A percentile compares a stretch with the other conserved stretches of the same genome.
Conservation (phyloP, 2,329 filamentous ascomycete genomes). For the Gliomastix tumulicola region DNA sequence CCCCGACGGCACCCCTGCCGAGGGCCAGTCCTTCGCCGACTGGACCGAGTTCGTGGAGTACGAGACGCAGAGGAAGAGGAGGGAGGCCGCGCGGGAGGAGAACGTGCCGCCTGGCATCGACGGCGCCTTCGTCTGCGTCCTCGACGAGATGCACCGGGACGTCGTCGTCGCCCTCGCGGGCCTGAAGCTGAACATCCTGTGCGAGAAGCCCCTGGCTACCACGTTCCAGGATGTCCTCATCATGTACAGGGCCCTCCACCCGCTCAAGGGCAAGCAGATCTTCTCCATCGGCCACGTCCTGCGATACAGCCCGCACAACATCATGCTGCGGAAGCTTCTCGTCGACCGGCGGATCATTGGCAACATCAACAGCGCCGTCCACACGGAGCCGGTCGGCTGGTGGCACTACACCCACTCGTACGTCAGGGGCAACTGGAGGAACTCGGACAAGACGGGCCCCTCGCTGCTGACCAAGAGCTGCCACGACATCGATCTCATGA, state of each 20-base stretch:
- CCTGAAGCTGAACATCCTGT: slow-evolving; percentile 74
- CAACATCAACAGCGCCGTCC: slow-evolving; percentile 77
- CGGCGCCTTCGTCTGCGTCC: slow-evolving; percentile 58
- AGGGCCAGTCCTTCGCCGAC: slow-evolving; percentile 62
- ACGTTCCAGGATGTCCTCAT: slow-evolving; percentile 69
- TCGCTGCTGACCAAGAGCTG: slow-evolving; percentile 92
- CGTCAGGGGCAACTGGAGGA: slow-evolving; percentile 91
- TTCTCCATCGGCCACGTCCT: slow-evolving; percentile 94
- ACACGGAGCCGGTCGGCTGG: slow-evolving; percentile 92
- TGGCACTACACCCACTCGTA: slow-evolving; percentile 94
- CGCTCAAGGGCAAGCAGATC: slow-evolving; percentile 33
- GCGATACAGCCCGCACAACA: slow-evolving; percentile 89
- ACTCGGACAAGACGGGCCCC: slow-evolving; percentile 66
- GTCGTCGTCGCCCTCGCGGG: slow-evolving; percentile 69
- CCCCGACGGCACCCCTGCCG: slow-evolving; percentile 27
- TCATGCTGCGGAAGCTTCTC: slow-evolving; percentile 71
- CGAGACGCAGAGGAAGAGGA: slow-evolving; percentile 55
- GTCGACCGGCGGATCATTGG: slow-evolving; percentile 71
- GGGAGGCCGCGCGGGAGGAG: slow-evolving; percentile 37
- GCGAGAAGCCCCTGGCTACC: slow-evolving; percentile 89
- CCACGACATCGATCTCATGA: slow-evolving; percentile 87
- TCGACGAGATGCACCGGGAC: slow-evolving; percentile 83
- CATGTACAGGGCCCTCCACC: slow-evolving; percentile 56
- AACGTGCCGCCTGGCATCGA: slow-evolving; percentile 49
- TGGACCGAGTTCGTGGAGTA: slow-evolving; percentile 75